A percentile compares a stretch with the other conserved stretches of the same genome.
These are phyloP conservation scores for Glebionis coronaria DNA, from an alignment of 129 eudicot species.

Conservation along the genomic window DNA sequence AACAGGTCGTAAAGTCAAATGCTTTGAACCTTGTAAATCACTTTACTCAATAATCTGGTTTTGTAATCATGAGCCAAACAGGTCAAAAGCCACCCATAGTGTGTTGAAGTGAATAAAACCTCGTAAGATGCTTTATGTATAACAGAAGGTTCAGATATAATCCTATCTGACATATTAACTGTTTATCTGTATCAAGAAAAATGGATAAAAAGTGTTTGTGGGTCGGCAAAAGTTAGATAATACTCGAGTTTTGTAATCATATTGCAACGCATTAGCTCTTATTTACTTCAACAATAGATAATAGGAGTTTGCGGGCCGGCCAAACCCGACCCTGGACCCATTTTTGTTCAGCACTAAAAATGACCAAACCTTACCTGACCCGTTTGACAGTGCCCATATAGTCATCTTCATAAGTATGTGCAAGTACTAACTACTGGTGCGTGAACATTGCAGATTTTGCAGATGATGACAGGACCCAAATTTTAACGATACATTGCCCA, in stretches of 20 bases:
- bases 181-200: not conserved
- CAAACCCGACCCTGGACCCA: not conserved
- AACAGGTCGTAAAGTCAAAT: not conserved
- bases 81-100: no score
- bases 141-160: not conserved
- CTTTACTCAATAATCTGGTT: not conserved
- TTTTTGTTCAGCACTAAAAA: not conserved
- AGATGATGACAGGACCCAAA: slow-evolving; percentile 91
- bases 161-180: not conserved
- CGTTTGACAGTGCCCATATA: no score
- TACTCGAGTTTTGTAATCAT: no score
- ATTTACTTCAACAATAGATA: not conserved
- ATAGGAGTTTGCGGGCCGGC: not conserved
- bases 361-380: not conserved
- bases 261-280: no score
- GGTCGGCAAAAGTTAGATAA: not conserved
- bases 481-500: slow-evolving; percentile 67
- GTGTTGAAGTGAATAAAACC: no score
- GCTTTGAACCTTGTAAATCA: not conserved
- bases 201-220: not conserved
- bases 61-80: no score
- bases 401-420: not conserved
- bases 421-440: not conserved
- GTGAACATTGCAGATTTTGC: slow-evolving; percentile 48
- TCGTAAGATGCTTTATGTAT: not conserved